Evolutionary conservation across 2,329 filamentous ascomycete species (phyloP), one percentile per base, ranked within the genome.

Genomic region (Cercospora zeina): DNA sequence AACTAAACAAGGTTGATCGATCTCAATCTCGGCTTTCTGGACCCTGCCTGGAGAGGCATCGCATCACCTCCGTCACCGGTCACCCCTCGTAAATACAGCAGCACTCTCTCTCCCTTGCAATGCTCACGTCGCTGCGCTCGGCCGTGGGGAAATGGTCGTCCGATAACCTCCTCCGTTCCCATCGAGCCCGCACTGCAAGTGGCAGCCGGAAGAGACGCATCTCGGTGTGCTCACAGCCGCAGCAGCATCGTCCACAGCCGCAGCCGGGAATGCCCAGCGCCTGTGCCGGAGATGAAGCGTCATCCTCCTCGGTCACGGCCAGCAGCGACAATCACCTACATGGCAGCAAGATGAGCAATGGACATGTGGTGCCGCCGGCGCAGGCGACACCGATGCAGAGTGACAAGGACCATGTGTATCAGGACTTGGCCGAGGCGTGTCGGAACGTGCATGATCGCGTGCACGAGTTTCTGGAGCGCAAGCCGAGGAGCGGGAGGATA

Each of bases 401-500:
- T 14, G 58, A 60, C 16, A 54, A 36, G 30, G 50, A 60, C 14
- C 21, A 60, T 49, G 58, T 60, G 16, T 60, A 54, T 30, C 16
- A 34, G 47, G 55, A 69, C 13, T 73, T 81, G 62, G 69, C 75
- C 19, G 72, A 76, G 62, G 71, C 80, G 63, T 81, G 79, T 74
- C 75, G 75, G 37, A 77, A 80, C 67, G 79, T 90, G 65, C 82
- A 86, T 68, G 76, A 76, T 65, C 84, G 84, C 74, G 79, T 96
- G 63, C 78, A 84, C 54, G 79, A 81, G 24, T 92, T 96, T 72
- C 80, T 96, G 59, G 79, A 79, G 51, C 81, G 86, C 66, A 76
- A 84, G 33, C 79, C 85, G 62, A 79, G 81, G 2, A 82, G 83
- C 19, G 78, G 84, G 58, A 76, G 84, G 49, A 77, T 93, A 62